A percentile compares a stretch with the other conserved stretches of the same genome.
phyloP scores from a whole-genome alignment of 2,329 filamentous ascomycete genomes.

The Annulohypoxylon truncatum region DNA sequence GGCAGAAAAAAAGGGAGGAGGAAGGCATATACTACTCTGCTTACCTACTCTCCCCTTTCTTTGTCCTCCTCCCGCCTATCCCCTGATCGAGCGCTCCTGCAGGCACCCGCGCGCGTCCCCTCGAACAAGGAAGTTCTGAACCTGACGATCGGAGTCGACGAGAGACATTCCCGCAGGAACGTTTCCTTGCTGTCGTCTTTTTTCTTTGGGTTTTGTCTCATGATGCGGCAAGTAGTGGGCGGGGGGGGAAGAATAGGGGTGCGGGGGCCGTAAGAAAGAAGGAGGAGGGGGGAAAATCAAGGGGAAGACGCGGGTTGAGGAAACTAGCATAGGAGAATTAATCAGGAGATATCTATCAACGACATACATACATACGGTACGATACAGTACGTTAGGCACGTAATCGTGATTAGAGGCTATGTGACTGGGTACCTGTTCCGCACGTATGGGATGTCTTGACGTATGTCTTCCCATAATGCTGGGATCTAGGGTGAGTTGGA shows the following conservation, averaged over 20 bases:
- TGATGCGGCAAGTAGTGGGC: slow-evolving; percentile 22
- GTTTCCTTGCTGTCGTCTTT: background rate
- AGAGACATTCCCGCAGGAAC: slow-evolving; percentile 24
- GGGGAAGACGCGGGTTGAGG: slow-evolving; percentile 15
- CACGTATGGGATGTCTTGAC: background rate
- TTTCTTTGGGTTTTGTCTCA: too few species aligned
- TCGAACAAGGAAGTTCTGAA: too few species aligned
- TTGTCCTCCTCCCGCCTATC: background rate
- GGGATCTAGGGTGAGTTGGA: background rate
- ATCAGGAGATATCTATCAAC: slow-evolving; percentile 6
- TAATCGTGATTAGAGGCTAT: slow-evolving; percentile 16
- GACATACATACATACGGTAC: background rate
- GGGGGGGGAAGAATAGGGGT: background rate
- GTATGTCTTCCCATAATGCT: slow-evolving; percentile 2
- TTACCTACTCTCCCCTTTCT: background rate
- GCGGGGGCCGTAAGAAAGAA: background rate
- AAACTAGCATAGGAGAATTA: slow-evolving; percentile 44
- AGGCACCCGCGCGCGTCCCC: slow-evolving; percentile 14
- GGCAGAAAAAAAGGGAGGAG: too few species aligned
- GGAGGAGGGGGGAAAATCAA: background rate
- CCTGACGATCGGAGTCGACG: slow-evolving; percentile 35
- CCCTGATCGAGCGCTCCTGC: slow-evolving; percentile 10
- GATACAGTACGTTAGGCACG: background rate
- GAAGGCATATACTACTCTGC: too few species aligned
- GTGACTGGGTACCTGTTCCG: slow-evolving; percentile 21